These are phyloP conservation scores for Thamnidium elegans DNA, from an alignment of 192 early-diverging fungal genomes.

Conservation along the genomic window DNA sequence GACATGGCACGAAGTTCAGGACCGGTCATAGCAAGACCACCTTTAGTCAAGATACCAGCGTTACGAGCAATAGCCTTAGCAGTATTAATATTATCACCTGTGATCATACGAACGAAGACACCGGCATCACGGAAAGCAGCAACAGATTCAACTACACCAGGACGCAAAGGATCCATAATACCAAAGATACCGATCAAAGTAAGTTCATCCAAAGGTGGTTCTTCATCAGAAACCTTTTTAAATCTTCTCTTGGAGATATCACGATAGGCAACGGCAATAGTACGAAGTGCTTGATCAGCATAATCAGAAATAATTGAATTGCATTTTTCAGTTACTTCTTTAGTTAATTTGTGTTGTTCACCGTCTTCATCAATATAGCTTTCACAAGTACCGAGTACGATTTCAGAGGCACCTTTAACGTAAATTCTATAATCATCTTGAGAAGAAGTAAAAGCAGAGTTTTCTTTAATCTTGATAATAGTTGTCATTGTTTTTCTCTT, in stretches of 20 bases:
- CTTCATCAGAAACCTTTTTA: constrained; percentile 53
- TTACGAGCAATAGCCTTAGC: constrained; percentile 86
- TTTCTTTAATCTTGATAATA: constrained; percentile 41
- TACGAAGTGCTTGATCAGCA: constrained; percentile 70
- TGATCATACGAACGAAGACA: constrained; percentile 89
- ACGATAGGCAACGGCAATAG: constrained; percentile 67
- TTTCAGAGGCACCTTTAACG: constrained; percentile 83
- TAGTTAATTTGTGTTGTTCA: constrained; percentile 42
- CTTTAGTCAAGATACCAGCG: constrained; percentile 77
- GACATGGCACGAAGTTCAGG: constrained; percentile 73
- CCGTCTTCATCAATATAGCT: constrained; percentile 57
- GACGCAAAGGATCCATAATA: constrained; percentile 86
- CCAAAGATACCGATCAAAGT: constrained; percentile 75
- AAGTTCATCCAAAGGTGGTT: constrained; percentile 51
- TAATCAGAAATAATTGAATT: constrained; percentile 52
- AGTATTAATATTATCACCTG: constrained; percentile 82
- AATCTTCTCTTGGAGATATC: constrained; percentile 47
- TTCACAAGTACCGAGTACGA: constrained; percentile 64
- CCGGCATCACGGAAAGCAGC: constrained; percentile 74
- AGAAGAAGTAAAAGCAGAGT: constrained; percentile 19
- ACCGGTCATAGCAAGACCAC: constrained; percentile 75
- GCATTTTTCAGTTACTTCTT: constrained; percentile 38
- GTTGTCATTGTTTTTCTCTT: constrained; percentile 89
- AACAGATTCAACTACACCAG: constrained; percentile 75
- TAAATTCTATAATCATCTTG: constrained; percentile 53